phyloP scores from a whole-genome alignment of 2,329 filamentous ascomycete genomes.

The Ceratocystis colombiana region DNA sequence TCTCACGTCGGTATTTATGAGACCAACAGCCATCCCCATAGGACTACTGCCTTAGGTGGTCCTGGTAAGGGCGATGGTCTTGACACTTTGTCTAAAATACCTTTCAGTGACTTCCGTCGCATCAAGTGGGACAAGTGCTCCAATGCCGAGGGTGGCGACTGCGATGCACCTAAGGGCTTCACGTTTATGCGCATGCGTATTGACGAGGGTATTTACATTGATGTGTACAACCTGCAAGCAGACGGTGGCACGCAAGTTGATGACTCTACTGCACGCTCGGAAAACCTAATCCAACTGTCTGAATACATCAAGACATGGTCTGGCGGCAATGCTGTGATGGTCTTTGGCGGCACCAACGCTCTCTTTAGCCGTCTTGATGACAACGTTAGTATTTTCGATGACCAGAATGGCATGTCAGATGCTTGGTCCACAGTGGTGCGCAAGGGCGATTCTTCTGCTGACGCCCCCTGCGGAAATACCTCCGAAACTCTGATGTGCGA shows the following conservation, averaged over 20 bases:
- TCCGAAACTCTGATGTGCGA: slow-evolving; percentile 47
- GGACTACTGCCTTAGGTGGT: slow-evolving; percentile 54
- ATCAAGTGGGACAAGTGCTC: slow-evolving; percentile 31
- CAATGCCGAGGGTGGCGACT: slow-evolving; percentile 46
- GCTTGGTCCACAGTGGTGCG: slow-evolving; percentile 49
- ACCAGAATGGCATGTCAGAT: slow-evolving; percentile 46
- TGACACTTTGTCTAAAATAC: slow-evolving; percentile 51
- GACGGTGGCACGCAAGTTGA: slow-evolving; percentile 49
- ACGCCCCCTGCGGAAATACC: slow-evolving; percentile 48
- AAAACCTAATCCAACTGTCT: slow-evolving; percentile 51
- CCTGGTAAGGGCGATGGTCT: slow-evolving; percentile 53
- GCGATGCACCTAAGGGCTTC: slow-evolving; percentile 59
- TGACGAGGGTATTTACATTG: slow-evolving; percentile 41
- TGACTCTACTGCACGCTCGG: slow-evolving; percentile 47
- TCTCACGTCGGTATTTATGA: slow-evolving; percentile 55
- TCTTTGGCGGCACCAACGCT: slow-evolving; percentile 56
- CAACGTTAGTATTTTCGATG: slow-evolving; percentile 44
- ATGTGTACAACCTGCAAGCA: slow-evolving; percentile 57
- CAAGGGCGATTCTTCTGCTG: slow-evolving; percentile 38
- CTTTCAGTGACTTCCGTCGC: slow-evolving; percentile 47
- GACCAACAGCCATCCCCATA: slow-evolving; percentile 48
- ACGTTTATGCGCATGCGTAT: slow-evolving; percentile 53
- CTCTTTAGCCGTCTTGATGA: slow-evolving; percentile 51
- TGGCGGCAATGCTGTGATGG: slow-evolving; percentile 49
- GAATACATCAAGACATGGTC: slow-evolving; percentile 48